A percentile compares a stretch with the other conserved stretches of the same genome.
These are phyloP conservation scores for Uncinocarpus reesii DNA, from an alignment of 2,329 filamentous ascomycete species.

Conservation along the genomic window DNA sequence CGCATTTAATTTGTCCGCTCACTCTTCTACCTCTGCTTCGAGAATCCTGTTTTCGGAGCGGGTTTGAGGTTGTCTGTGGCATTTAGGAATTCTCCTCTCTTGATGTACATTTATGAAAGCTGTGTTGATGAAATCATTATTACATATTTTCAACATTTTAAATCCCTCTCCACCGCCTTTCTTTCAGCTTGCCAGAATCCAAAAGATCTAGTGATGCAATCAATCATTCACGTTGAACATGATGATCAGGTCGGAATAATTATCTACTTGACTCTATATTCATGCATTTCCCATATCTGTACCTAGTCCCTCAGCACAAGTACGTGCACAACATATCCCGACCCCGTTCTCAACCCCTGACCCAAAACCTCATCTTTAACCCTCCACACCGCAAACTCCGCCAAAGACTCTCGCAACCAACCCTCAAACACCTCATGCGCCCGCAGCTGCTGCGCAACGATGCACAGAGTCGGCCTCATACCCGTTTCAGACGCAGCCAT, in stretches of 20 bases:
- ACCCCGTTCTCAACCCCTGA: slow-evolving; percentile 48
- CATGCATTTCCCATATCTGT: too few relatives aligned
- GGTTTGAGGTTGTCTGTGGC: slow-evolving; percentile 23
- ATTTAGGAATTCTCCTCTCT: slow-evolving; percentile 35
- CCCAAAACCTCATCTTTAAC: slow-evolving; percentile 55
- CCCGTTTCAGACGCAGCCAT: background rate
- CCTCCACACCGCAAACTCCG: slow-evolving; percentile 63
- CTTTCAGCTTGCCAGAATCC: too few relatives aligned
- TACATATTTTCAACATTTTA: background rate
- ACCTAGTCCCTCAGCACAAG: slow-evolving; percentile 47
- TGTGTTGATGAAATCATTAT: background rate
- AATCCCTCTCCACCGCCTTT: background rate
- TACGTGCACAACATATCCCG: slow-evolving; percentile 75
- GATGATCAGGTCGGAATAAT: too few relatives aligned
- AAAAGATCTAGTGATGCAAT: too few relatives aligned
- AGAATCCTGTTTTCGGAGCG: background rate
- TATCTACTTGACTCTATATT: too few relatives aligned
- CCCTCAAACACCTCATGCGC: slow-evolving; percentile 73
- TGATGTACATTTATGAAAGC: slow-evolving; percentile 18
- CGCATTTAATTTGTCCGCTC: background rate
- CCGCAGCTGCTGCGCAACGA: slow-evolving; percentile 82
- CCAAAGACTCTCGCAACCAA: slow-evolving; percentile 62
- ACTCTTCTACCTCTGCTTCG: background rate
- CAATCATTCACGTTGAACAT: too few relatives aligned
- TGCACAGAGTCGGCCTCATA: slow-evolving; percentile 53